Percentiles rank a stretch among this genome's conserved stretches.
These are phyloP conservation scores for Aspergillus amoenus DNA, from an alignment of 2,329 filamentous ascomycete genomes.

Conservation along the genomic window DNA sequence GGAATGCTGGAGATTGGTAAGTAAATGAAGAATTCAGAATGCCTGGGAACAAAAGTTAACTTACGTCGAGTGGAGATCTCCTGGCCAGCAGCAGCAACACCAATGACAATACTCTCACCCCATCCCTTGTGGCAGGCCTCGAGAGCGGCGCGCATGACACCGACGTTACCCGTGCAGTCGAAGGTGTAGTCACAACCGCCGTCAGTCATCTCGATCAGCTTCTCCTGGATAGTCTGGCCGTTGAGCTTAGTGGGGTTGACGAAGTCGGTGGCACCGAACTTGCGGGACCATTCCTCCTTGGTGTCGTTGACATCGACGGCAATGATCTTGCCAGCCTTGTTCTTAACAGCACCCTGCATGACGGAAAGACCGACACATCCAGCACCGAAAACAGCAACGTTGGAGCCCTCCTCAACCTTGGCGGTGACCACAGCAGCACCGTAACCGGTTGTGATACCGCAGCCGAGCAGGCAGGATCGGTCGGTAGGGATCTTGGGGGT, in stretches of 20 bases:
- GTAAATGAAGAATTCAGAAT: constrained; percentile 24
- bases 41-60: constrained; percentile 30
- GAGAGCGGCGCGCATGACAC: constrained; percentile 91
- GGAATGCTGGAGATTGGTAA: constrained; percentile 68
- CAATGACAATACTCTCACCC: constrained; percentile 97
- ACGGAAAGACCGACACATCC: constrained; percentile 95
- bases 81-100: constrained; percentile 92
- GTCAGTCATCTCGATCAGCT: constrained; percentile 95
- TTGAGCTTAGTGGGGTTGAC: constrained; percentile 84
- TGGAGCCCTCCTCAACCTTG: constrained; percentile 84
- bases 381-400: constrained; percentile 88
- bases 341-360: constrained; percentile 86
- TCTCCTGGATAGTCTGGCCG: constrained; percentile 78
- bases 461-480: constrained; percentile 91
- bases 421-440: constrained; percentile 93
- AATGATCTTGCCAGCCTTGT: constrained; percentile 66
- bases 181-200: constrained; percentile 99
- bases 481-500: constrained; percentile 91
- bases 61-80: constrained; percentile 91
- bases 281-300: constrained; percentile 89
- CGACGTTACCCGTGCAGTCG: constrained; percentile 96
- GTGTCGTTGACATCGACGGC: constrained; percentile 77
- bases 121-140: constrained; percentile 99
- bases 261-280: constrained; percentile 96
- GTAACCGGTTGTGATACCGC: constrained; percentile 98